Base-by-base conservation (phyloP, 306 rosid genomes). In the Vachellia collinsii region DNA sequence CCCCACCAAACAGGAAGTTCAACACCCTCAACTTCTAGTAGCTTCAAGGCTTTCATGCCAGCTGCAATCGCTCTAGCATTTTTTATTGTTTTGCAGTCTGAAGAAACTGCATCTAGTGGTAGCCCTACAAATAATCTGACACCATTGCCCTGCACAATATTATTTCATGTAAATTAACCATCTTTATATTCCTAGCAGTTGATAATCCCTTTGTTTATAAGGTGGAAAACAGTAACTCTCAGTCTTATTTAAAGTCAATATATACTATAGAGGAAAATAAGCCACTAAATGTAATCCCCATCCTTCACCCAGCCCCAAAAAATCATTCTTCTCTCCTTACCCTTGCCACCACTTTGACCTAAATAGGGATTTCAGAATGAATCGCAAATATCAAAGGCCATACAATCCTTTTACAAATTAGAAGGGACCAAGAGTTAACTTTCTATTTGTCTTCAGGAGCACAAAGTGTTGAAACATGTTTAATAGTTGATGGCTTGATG, bases 1-100 rank as follows among this genome's bases (percentile, higher is more conserved):
- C 70, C 70, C 25, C 70, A 65, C 70, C 70, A 65, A 7, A 65
- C 23, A 37, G 70, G 70, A 39, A 65, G 70, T 41, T 65, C 70
- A 37, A 65, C 70, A 36, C 70, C 44, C 20, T 65, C 70, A 65
- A 65, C 23, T 16, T 19, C 70, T 37, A 36, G 43, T 65, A 65
- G 46, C 25, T 65, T 65, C 46, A 65, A 38, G 0, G 70, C 70
- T 65, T 65, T 65, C 44, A 65, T 17, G 43, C 70, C 70, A 65
- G 70, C 70, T 65, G 70, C 70, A 37, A 65, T 65, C 17, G 70
- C 70, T 65, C 46, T 65, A 17, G 46, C 70, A 65, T 65, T 39
- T 23, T 14, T 65, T 37, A 37, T 65, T 37, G 70, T 37, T 13
- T 65, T 65, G 70, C 70, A 36, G 70, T 65, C 46, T 14, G 46